Evolutionary conservation across 2,329 filamentous ascomycete species (phyloP).

Genomic region (Hypoxylon sp.): DNA sequence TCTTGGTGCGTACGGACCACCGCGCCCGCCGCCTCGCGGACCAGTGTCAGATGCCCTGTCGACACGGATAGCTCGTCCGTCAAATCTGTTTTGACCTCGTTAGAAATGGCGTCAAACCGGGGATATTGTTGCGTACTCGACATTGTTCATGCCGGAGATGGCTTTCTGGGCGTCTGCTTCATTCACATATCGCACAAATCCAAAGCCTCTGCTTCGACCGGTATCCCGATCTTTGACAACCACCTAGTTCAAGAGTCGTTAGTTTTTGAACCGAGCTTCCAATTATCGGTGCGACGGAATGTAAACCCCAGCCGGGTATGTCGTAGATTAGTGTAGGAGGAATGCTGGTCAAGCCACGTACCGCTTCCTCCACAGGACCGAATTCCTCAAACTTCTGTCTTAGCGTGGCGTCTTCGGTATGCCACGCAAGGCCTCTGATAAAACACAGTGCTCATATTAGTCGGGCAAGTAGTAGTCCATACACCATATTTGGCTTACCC

Average conservation of each 20-base stretch:
- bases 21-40: conserved; percentile 66
- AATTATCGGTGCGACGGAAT: neutral
- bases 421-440: conserved; percentile 93
- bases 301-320: neutral
- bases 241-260: conserved; percentile 68
- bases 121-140: conserved; percentile 75
- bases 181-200: conserved; percentile 89
- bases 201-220: conserved; percentile 95
- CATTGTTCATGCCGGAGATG: conserved; percentile 84
- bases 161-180: conserved; percentile 82
- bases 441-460: conserved; percentile 35
- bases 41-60: conserved; percentile 92
- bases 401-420: conserved; percentile 90
- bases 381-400: conserved; percentile 94
- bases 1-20: conserved; percentile 52
- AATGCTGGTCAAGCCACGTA: conserved; percentile 64
- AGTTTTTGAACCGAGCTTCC: conserved; percentile 27
- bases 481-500: conserved; percentile 71
- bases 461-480: conserved; percentile 21
- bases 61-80: conserved; percentile 93
- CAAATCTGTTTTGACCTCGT: conserved; percentile 72
- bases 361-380: conserved; percentile 92
- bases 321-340: neutral
- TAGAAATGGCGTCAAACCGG: conserved; percentile 10
- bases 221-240: conserved; percentile 99